Percentiles rank a stretch among this genome's conserved stretches.
These are phyloP conservation scores for Abortiporus biennis DNA, from an alignment of 1,284 basidiomycete species.

Conservation along the genomic window DNA sequence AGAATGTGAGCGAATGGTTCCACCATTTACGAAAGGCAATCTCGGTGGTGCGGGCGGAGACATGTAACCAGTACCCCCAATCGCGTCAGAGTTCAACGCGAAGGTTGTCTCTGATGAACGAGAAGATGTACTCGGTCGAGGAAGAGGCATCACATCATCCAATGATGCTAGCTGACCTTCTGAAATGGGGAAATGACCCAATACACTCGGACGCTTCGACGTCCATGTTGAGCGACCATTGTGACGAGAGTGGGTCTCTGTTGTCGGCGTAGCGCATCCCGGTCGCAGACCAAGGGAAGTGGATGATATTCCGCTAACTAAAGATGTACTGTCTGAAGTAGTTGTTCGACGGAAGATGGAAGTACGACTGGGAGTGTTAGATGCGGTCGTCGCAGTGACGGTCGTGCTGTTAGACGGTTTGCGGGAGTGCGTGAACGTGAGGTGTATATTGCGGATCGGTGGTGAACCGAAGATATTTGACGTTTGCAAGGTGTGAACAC, in stretches of 20 bases:
- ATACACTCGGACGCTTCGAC: slow-evolving; percentile 53
- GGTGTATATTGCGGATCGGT: slow-evolving; percentile 49
- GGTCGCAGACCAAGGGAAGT: slow-evolving; percentile 13
- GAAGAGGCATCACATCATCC: slow-evolving; percentile 23
- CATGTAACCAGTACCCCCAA: slow-evolving; percentile 35
- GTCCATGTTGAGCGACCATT: slow-evolving; percentile 16
- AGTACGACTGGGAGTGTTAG: slow-evolving; percentile 17
- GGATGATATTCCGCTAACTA: slow-evolving; percentile 18
- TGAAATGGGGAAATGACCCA: slow-evolving; percentile 45
- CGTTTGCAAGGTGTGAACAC: slow-evolving; percentile 25
- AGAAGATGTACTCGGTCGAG: slow-evolving; percentile 66
- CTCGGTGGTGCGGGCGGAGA: slow-evolving; percentile 31
- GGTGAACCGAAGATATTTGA: slow-evolving; percentile 33
- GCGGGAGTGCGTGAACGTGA: slow-evolving; percentile 40
- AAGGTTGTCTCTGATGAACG: slow-evolving; percentile 39
- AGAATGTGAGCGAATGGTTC: slow-evolving; percentile 39
- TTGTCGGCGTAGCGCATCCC: slow-evolving; percentile 11
- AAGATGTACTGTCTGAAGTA: slow-evolving; percentile 5
- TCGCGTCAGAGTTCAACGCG: slow-evolving; percentile 23
- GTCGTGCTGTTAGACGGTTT: slow-evolving; percentile 26
- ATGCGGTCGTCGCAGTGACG: slow-evolving; percentile 13
- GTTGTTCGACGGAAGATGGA: slow-evolving; percentile 16
- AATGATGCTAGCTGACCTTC: slow-evolving; percentile 25
- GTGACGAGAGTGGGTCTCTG: background rate
- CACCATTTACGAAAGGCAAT: slow-evolving; percentile 26